These are phyloP conservation scores for Pyricularia pennisetigena DNA, from an alignment of 2,329 filamentous ascomycete genomes.

Conservation along the genomic window DNA sequence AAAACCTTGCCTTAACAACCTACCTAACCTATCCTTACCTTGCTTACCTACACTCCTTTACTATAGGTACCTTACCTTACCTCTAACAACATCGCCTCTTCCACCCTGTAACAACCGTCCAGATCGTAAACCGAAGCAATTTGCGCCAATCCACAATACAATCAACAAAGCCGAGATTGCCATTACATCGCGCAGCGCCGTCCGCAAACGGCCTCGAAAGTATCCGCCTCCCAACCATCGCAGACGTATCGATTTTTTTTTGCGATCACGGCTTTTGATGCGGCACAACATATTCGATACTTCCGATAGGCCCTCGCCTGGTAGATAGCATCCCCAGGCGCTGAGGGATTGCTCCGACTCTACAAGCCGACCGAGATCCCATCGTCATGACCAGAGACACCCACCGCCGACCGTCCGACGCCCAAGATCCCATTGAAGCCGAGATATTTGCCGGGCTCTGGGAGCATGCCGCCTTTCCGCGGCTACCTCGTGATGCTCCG, in stretches of 20 bases:
- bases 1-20: background rate
- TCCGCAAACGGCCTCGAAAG: background rate
- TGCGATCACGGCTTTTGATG: background rate
- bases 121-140: background rate
- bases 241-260: background rate
- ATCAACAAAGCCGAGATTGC: background rate
- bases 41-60: background rate
- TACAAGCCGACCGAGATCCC: conserved; percentile 5
- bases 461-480: conserved; percentile 50
- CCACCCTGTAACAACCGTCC: too few species aligned
- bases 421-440: conserved; percentile 19
- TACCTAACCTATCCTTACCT: background rate
- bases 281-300: background rate
- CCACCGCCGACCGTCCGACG: conserved; percentile 17
- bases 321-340: background rate
- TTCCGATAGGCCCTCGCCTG: background rate
- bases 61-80: background rate
- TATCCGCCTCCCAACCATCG: background rate
- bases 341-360: background rate
- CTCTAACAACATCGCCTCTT: background rate
- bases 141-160: background rate
- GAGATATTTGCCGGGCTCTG: conserved; percentile 49
- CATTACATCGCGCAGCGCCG: background rate
- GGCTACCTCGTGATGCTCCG: conserved; percentile 51
- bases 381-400: conserved; percentile 36